Conservation (phyloP, 208 protist genomes). For the Porcisia hertigi region DNA sequence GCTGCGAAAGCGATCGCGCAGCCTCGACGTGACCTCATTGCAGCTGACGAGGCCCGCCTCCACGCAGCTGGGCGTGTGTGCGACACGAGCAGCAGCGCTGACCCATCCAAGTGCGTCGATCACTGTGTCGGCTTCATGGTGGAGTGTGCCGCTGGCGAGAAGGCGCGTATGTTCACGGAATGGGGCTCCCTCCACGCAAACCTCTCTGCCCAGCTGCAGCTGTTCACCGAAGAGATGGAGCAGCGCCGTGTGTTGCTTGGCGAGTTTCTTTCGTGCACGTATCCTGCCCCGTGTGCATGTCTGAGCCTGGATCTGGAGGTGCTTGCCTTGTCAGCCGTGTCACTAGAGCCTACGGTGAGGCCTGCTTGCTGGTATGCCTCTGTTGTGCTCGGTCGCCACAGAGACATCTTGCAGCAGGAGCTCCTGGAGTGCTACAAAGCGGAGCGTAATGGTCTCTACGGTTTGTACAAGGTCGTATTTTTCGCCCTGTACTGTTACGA, state of each 20-base stretch:
- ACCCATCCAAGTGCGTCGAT: neutral
- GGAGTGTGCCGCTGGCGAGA: slow-evolving; percentile 28
- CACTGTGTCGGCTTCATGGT: neutral
- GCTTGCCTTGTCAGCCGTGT: slow-evolving; percentile 48
- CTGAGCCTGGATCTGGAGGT: slow-evolving; percentile 53
- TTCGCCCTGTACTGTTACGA: slow-evolving; percentile 33
- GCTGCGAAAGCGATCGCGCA: slow-evolving; percentile 15
- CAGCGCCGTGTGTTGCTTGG: slow-evolving; percentile 36
- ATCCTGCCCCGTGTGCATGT: slow-evolving; percentile 45
- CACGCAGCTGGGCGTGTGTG: neutral
- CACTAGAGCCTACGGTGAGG: slow-evolving; percentile 37
- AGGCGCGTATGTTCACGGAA: slow-evolving; percentile 32
- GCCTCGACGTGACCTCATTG: slow-evolving; percentile 12
- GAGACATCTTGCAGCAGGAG: slow-evolving; percentile 27
- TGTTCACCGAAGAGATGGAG: slow-evolving; percentile 47
- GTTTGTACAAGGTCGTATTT: slow-evolving; percentile 25
- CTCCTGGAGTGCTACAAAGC: slow-evolving; percentile 31
- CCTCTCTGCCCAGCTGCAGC: slow-evolving; percentile 19
- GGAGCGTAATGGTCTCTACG: slow-evolving; percentile 26
- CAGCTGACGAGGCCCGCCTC: neutral
- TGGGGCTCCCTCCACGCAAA: slow-evolving; percentile 28
- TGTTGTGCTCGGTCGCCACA: slow-evolving; percentile 37
- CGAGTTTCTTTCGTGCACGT: slow-evolving; percentile 54
- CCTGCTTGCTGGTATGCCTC: slow-evolving; percentile 46
- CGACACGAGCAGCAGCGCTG: neutral